Evolutionary conservation across 768 basidiomycete genomes (phyloP).

Genomic region (Cystobasidium ongulense): DNA sequence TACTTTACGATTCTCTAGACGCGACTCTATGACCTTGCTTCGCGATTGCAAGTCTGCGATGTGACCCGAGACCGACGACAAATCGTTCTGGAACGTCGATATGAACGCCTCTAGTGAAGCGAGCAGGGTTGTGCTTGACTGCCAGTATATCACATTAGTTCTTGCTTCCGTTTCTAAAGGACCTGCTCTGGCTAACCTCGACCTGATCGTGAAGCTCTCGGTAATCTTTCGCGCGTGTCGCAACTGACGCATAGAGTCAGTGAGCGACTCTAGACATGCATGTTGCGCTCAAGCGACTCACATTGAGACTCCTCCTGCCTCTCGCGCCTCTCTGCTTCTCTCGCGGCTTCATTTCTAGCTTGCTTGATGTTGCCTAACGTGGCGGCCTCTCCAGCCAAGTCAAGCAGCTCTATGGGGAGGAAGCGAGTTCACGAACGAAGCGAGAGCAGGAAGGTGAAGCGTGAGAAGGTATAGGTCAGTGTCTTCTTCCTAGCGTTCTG

Average conservation of each 20-base stretch:
- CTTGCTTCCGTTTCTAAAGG: background rate
- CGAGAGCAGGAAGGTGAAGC: too few species aligned
- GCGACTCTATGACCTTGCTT: conserved; percentile 80
- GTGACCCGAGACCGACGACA: conserved; percentile 89
- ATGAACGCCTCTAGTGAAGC: conserved; percentile 84
- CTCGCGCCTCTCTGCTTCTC: conserved; percentile 7
- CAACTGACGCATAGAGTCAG: conserved; percentile 15
- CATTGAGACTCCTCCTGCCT: conserved; percentile 11
- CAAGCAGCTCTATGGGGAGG: conserved; percentile 5
- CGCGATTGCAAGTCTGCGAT: conserved; percentile 86
- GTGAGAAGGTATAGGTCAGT: too few species aligned
- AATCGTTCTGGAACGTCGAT: conserved; percentile 87
- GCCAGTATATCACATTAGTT: background rate
- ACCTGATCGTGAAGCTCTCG: conserved; percentile 86
- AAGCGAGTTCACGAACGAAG: background rate
- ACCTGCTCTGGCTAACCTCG: conserved; percentile 51
- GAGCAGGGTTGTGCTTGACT: conserved; percentile 80
- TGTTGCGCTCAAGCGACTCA: background rate
- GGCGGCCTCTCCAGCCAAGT: conserved; percentile 10
- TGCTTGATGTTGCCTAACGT: conserved; percentile 18
- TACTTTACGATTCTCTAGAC: conserved; percentile 75
- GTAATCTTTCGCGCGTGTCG: conserved; percentile 55
- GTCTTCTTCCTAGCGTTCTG: too few species aligned
- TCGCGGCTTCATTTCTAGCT: conserved; percentile 14
- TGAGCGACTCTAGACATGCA: background rate